phyloP scores from a whole-genome alignment of 1,139 yeast genomes.

The Lodderomyces pseudojiufengensis region DNA sequence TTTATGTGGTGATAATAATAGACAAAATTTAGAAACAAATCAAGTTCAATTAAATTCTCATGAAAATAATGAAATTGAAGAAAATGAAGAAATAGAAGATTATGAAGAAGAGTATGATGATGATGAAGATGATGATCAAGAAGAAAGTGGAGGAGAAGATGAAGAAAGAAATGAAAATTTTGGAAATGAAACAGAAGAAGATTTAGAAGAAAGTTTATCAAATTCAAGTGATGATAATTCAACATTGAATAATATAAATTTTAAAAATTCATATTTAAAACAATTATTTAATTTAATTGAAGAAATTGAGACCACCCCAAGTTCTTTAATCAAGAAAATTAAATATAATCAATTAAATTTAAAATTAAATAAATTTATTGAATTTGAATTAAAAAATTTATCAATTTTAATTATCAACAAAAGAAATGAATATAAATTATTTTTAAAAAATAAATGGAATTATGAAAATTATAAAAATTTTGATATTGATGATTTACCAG shows the following conservation, averaged over 20 bases:
- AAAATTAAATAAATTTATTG: constrained; percentile 30
- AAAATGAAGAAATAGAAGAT: constrained; percentile 15
- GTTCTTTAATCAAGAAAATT: constrained; percentile 23
- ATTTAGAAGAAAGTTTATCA: constrained; percentile 3
- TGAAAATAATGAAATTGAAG: constrained; percentile 24
- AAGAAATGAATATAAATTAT: constrained; percentile 31
- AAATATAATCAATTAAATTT: constrained; percentile 38
- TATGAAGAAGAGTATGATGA: constrained; percentile 18
- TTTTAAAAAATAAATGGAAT: constrained; percentile 37
- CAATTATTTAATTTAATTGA: too few relatives aligned
- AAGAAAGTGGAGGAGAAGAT: constrained; percentile 14
- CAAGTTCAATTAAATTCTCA: constrained; percentile 18
- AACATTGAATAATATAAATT: not conserved
- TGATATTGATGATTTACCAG: constrained; percentile 43
- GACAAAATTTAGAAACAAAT: constrained; percentile 22
- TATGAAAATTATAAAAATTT: constrained; percentile 60
- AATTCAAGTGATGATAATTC: constrained; percentile 1
- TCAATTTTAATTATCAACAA: constrained; percentile 31
- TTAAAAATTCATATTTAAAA: not conserved
- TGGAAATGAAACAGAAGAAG: not conserved
- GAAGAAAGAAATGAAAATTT: not conserved
- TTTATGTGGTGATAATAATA: constrained; percentile 23
- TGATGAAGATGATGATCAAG: constrained; percentile 14
- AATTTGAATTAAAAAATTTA: constrained; percentile 32
- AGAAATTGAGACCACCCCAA: too few relatives aligned